These are phyloP conservation scores for Babesia microti DNA, from an alignment of 169 alveolate species.

Conservation along the genomic window DNA sequence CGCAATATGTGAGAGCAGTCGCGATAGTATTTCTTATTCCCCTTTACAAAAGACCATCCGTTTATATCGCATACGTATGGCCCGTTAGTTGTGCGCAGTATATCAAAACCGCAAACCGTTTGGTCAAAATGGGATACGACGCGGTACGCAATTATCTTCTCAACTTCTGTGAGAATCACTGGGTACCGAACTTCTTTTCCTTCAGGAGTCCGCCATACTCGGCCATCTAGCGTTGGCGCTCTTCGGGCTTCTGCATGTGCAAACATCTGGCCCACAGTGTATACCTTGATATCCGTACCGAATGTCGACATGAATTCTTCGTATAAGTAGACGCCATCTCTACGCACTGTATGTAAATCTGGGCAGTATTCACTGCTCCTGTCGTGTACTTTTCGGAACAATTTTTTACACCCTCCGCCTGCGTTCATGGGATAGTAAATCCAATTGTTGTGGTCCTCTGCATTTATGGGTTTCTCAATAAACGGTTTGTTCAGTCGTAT, in stretches of 20 bases:
- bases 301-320: constrained; percentile 87
- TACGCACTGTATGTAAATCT: constrained; percentile 70
- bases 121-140: constrained; percentile 86
- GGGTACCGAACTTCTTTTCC: constrained; percentile 95
- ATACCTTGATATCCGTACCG: constrained; percentile 95
- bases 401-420: constrained; percentile 87
- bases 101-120: constrained; percentile 86
- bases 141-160: constrained; percentile 83
- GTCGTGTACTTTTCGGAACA: constrained; percentile 75
- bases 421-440: constrained; percentile 84
- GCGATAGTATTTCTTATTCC: constrained; percentile 81
- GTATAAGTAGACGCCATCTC: constrained; percentile 81
- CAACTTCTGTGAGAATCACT: constrained; percentile 83
- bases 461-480: constrained; percentile 91
- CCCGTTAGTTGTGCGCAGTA: constrained; percentile 77
- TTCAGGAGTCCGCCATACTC: constrained; percentile 69
- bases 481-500: constrained; percentile 86
- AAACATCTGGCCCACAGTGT: constrained; percentile 90
- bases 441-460: constrained; percentile 95
- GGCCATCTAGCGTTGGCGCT: constrained; percentile 88
- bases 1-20: constrained; percentile 82
- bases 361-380: constrained; percentile 71
- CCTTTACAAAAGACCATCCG: constrained; percentile 94
- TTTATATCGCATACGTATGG: constrained; percentile 95
- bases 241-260: constrained; percentile 98